Conservation (phyloP, 2,329 filamentous ascomycete genomes). For the Ceratocystis papillata region DNA sequence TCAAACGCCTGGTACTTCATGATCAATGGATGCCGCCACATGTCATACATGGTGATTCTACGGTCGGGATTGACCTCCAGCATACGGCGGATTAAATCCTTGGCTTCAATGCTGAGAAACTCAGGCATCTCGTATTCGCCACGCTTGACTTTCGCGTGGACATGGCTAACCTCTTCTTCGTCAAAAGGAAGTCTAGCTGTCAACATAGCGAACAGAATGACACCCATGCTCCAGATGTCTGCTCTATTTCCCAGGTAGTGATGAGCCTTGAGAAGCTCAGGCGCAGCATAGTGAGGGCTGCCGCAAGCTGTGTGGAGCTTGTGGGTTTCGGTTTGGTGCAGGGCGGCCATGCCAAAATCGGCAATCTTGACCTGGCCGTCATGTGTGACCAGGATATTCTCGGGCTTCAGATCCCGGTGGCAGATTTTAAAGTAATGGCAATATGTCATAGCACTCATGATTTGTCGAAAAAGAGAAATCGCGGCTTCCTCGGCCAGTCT, state of each 20-base stretch:
- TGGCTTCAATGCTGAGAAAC: slow-evolving; percentile 55
- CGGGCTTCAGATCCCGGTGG: slow-evolving; percentile 90
- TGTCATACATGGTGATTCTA: slow-evolving; percentile 67
- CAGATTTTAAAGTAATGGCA: slow-evolving; percentile 92
- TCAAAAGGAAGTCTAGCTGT: slow-evolving; percentile 78
- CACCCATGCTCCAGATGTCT: slow-evolving; percentile 90
- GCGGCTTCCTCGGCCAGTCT: slow-evolving; percentile 69
- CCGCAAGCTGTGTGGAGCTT: slow-evolving; percentile 83
- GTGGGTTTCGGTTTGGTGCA: slow-evolving; percentile 68
- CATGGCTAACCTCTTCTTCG: slow-evolving; percentile 48
- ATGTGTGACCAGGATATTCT: slow-evolving; percentile 81
- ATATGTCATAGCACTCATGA: slow-evolving; percentile 83
- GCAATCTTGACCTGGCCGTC: slow-evolving; percentile 78
- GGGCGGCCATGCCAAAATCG: slow-evolving; percentile 94
- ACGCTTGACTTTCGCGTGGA: slow-evolving; percentile 51
- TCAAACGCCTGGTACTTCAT: slow-evolving; percentile 72
- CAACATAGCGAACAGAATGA: slow-evolving; percentile 80
- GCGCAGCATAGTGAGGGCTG: slow-evolving; percentile 92
- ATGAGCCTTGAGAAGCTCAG: slow-evolving; percentile 69
- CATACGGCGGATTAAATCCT: slow-evolving; percentile 69
- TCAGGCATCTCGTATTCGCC: slow-evolving; percentile 52
- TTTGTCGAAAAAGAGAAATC: slow-evolving; percentile 80
- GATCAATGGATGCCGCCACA: slow-evolving; percentile 81
- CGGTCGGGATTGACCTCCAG: slow-evolving; percentile 65
- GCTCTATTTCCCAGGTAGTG: slow-evolving; percentile 75